Base-by-base conservation (phyloP, 2,329 filamentous ascomycete genomes). In the Hypoxylon sp. region DNA sequence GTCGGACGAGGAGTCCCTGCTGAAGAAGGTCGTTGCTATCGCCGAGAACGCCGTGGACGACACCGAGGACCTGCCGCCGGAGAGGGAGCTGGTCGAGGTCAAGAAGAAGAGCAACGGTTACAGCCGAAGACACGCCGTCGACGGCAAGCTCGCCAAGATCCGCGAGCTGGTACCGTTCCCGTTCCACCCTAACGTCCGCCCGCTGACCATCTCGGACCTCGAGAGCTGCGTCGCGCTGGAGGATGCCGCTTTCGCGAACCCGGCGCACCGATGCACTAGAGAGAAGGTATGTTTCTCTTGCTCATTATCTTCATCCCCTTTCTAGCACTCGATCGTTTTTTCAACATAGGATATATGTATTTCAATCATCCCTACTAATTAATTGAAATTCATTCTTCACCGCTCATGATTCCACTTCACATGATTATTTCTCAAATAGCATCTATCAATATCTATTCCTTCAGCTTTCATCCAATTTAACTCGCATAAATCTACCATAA, bases 111-210 rank as follows among this genome's bases (percentile, higher is more conserved):
- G 73, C 50, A 73, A 69, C 54, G n/a, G n/a, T n/a, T 68, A 72
- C 38, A 67, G 71, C 56, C 71, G 74, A 41, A 71, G 74, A 32
- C 68, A 51, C 8, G 56, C 67, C 21, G 63, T 3, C 54, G 68
- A 57, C 63, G 69, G 55, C 44, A 68, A 61, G 62, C 67, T 63
- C 59, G 68, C 12, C 11, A 31, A 57, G 59, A 67, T 76, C 23
- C 71, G 78, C 51, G 73, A 78, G 53, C 61, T 78, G 26, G 66
- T 79, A 36, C 78, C 75, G 7, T 85, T 87, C 63, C 77, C 82
- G 40, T 82, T 90, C 63, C 82, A 89, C 64, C 85, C 90, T 17
- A 88, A 89, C 63, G 81, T 89, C n/a, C 84, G 89, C 42, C 82
- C 88, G 19, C 78, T 97, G 40, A 89, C 83, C 29, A 71, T 81